phyloP scores from a whole-genome alignment of 2,329 filamentous ascomycete species.

The Sporothrix variecibatus region DNA sequence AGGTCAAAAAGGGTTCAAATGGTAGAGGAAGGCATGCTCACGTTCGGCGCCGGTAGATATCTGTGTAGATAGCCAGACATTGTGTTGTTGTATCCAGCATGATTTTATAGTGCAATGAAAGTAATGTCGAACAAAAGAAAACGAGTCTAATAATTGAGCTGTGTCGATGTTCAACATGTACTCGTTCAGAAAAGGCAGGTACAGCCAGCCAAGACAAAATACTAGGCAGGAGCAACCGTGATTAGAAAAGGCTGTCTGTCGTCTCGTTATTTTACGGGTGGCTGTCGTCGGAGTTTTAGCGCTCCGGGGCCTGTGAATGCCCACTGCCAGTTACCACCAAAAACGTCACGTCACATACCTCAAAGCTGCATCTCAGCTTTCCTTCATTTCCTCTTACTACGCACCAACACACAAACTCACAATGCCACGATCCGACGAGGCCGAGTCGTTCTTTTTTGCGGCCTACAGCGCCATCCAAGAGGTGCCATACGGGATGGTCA shows the following conservation, averaged over 20 bases:
- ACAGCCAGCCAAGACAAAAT: not conserved
- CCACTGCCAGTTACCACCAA: not conserved
- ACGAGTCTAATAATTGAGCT: not conserved
- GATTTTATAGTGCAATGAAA: not conserved
- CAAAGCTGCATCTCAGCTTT: not conserved
- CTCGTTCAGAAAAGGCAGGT: not conserved
- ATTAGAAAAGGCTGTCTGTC: not conserved
- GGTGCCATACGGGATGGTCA: slow-evolving; percentile 80
- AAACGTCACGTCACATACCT: slow-evolving; percentile 3
- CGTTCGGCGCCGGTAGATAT: not conserved
- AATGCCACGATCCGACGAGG: slow-evolving; percentile 75
- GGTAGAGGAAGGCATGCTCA: not conserved
- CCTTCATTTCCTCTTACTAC: not conserved
- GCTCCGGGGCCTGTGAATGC: not conserved
- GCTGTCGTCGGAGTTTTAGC: not conserved
- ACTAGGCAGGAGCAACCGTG: not conserved
- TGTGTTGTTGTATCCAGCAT: not conserved
- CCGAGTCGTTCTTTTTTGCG: slow-evolving; percentile 69
- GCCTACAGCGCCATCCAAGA: slow-evolving; percentile 86
- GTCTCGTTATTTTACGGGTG: not conserved
- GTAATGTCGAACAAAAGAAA: not conserved
- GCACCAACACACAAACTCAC: not conserved
- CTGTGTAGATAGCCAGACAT: not conserved
- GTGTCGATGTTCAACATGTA: no score
- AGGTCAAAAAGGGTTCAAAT: slow-evolving; percentile 6